Evolutionary conservation across 352 stramenopile species (phyloP).

Genomic region (Globisporangium cystogenes): DNA sequence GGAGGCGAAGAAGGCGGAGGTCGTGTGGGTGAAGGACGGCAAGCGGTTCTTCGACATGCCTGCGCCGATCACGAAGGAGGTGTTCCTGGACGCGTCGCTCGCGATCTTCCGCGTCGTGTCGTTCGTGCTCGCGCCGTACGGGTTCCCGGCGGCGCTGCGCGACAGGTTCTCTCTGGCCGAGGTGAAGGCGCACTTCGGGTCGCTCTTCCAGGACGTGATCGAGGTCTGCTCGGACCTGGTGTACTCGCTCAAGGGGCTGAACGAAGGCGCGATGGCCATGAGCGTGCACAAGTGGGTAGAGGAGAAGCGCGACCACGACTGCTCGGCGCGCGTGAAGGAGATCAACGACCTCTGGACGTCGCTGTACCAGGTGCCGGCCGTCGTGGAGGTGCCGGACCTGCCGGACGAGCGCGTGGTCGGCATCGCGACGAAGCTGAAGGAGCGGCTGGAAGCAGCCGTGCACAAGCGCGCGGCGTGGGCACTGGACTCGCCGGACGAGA

Average conservation of each 20-base stretch:
- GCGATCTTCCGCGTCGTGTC: conserved; percentile 76
- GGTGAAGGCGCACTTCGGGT: conserved; percentile 64
- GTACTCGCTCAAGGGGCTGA: conserved; percentile 64
- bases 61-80: conserved; percentile 46
- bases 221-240: conserved; percentile 84
- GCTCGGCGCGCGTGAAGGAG: conserved; percentile 53
- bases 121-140: conserved; percentile 77
- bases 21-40: conserved; percentile 48
- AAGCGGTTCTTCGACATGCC: conserved; percentile 83
- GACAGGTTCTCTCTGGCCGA: conserved; percentile 61
- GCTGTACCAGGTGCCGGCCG: conserved; percentile 51
- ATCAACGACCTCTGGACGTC: conserved; percentile 74
- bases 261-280: conserved; percentile 83
- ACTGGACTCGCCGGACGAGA: conserved; percentile 14
- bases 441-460: conserved; percentile 32
- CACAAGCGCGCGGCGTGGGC: conserved; percentile 65
- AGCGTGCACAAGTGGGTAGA: conserved; percentile 86
- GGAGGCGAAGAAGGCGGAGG: conserved; percentile 17
- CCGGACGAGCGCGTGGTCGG: conserved; percentile 38
- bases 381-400: conserved; percentile 68
- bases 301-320: conserved; percentile 60
- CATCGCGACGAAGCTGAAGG: conserved; percentile 36
- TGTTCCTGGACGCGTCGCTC: conserved; percentile 60
- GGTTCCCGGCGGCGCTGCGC: conserved; percentile 51
- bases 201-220: conserved; percentile 81